phyloP scores from a whole-genome alignment of 1,139 yeast genomes.

The Diutina siamensis region DNA sequence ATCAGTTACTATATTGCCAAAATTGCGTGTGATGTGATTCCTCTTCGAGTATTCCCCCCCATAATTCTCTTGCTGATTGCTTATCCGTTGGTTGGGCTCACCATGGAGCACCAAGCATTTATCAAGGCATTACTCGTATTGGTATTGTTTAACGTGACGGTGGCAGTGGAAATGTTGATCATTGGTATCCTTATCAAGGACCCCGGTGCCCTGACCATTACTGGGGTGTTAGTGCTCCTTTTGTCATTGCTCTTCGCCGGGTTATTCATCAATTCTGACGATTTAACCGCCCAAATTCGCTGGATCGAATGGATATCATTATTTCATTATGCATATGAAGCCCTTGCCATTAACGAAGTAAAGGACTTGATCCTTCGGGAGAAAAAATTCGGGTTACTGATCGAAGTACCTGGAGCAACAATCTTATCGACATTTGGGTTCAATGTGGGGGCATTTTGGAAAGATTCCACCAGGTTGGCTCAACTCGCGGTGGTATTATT shows the following conservation, averaged over 20 bases:
- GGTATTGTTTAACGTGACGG: conserved; percentile 74
- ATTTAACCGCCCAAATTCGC: conserved; percentile 56
- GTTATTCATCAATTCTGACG: conserved; percentile 72
- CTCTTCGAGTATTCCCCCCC: conserved; percentile 86
- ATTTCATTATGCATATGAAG: conserved; percentile 93
- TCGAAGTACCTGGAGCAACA: conserved; percentile 98
- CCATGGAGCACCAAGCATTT: conserved; percentile 71
- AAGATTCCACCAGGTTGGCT: conserved; percentile 47
- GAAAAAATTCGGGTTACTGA: conserved; percentile 82
- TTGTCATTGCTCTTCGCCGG: conserved; percentile 90
- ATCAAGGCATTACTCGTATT: conserved; percentile 57
- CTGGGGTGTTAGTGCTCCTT: conserved; percentile 72
- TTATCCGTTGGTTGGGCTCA: conserved; percentile 87
- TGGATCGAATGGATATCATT: conserved; percentile 81
- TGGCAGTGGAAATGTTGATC: conserved; percentile 73
- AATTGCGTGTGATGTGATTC: conserved; percentile 79
- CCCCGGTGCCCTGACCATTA: conserved; percentile 86
- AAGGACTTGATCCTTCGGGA: conserved; percentile 75
- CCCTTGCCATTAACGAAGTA: conserved; percentile 88
- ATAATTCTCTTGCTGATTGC: conserved; percentile 67
- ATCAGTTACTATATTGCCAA: conserved; percentile 76
- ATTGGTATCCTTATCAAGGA: conserved; percentile 82
- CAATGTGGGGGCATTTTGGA: conserved; percentile 61
- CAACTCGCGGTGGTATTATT: conserved; percentile 43
- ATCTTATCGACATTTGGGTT: conserved; percentile 92